phyloP scores from a whole-genome alignment of 352 stramenopile genomes.

The Phytophthora podocarpi region DNA sequence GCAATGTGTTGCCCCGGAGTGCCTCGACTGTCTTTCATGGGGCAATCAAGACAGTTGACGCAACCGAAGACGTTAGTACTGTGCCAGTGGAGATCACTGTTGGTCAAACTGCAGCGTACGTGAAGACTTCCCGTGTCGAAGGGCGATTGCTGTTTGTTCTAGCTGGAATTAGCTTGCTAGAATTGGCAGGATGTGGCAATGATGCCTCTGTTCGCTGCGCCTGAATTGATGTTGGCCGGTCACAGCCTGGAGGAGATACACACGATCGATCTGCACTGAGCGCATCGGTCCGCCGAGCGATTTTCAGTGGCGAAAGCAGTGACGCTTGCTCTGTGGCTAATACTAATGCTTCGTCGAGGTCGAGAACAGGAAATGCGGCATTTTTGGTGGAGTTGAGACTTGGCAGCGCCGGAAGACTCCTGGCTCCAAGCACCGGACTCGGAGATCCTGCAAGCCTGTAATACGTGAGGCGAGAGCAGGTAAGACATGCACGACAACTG shows the following conservation, averaged over 20 bases:
- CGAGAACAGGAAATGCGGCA: constrained; percentile 3
- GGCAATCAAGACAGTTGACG: neutral
- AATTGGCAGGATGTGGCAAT: neutral
- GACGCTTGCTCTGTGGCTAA: constrained; percentile 4
- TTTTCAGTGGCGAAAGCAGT: constrained; percentile 45
- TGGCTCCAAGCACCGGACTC: constrained; percentile 20
- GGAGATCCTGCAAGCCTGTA: constrained; percentile 1
- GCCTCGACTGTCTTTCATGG: neutral
- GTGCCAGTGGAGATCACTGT: neutral
- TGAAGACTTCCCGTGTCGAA: neutral
- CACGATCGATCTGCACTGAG: neutral
- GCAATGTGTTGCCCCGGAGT: neutral
- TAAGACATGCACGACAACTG: too few species aligned
- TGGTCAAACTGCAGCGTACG: neutral
- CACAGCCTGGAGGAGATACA: neutral
- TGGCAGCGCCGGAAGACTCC: constrained; percentile 43
- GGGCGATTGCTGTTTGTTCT: neutral
- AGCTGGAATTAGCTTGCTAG: constrained; percentile 1
- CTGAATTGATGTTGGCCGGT: neutral
- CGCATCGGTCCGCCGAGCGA: neutral
- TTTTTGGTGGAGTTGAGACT: constrained; percentile 28
- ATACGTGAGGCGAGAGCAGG: neutral
- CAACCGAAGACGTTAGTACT: neutral
- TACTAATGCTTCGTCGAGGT: constrained; percentile 10
- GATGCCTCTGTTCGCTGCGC: neutral